Percentiles rank a stretch among this genome's conserved stretches.
Evolutionary conservation across 805 yeast species (phyloP).

Genomic region (Yarrowia sp.): DNA sequence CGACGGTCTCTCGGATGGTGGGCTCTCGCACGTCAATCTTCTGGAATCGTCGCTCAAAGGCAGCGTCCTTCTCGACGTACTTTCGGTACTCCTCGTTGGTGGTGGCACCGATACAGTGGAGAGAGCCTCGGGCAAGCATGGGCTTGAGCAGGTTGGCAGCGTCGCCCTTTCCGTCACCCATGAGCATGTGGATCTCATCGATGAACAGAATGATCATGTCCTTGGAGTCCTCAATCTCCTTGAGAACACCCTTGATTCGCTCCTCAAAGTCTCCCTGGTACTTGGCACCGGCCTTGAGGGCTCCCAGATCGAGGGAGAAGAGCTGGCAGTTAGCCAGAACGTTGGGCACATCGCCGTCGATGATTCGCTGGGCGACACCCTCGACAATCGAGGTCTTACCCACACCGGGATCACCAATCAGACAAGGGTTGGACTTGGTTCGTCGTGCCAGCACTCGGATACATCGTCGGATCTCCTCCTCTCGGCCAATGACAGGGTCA

Average conservation of each 20-base stretch:
- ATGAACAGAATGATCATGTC: constrained; percentile 88
- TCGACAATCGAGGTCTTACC: constrained; percentile 98
- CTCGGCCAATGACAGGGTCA: constrained; percentile 98
- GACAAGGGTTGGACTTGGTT: constrained; percentile 93
- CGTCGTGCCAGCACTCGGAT: constrained; percentile 96
- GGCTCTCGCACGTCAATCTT: constrained; percentile 96
- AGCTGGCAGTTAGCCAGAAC: constrained; percentile 81
- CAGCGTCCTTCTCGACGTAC: constrained; percentile 94
- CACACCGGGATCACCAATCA: constrained; percentile 99
- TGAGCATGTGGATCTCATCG: constrained; percentile 98
- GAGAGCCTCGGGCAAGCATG: constrained; percentile 92
- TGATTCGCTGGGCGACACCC: constrained; percentile 97
- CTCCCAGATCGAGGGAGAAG: constrained; percentile 91
- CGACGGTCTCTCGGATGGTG: constrained; percentile 88
- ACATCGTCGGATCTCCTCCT: constrained; percentile 95
- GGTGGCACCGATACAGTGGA: constrained; percentile 98
- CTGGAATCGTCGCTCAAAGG: constrained; percentile 98
- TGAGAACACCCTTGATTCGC: constrained; percentile 93
- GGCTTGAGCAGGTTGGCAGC: constrained; percentile 97
- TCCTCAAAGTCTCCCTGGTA: constrained; percentile 99
- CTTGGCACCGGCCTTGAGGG: constrained; percentile 97
- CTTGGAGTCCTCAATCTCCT: constrained; percentile 87
- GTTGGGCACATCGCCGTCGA: constrained; percentile 93
- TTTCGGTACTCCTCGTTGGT: constrained; percentile 94
- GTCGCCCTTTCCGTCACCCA: constrained; percentile 99